Conservation (phyloP, 2,329 filamentous ascomycete genomes). For the Claviceps humidiphila region DNA sequence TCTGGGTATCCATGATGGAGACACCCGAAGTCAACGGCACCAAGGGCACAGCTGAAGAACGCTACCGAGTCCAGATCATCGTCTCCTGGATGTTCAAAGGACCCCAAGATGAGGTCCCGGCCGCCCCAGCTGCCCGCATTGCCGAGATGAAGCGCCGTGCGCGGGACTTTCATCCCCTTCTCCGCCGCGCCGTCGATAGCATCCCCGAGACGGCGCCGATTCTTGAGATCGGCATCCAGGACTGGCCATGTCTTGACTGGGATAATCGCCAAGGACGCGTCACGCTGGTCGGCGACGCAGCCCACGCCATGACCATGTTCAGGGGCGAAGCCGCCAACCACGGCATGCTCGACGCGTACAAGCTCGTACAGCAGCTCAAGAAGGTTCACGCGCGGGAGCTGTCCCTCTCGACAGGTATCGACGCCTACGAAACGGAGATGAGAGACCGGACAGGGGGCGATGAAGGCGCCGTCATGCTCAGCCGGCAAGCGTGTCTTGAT, state of each 20-base stretch:
- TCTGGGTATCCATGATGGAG: conserved; percentile 36
- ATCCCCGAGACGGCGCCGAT: conserved; percentile 28
- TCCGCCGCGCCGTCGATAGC: conserved; percentile 27
- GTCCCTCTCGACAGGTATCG: conserved; percentile 9
- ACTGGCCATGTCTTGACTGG: conserved; percentile 27
- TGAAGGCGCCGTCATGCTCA: conserved; percentile 17
- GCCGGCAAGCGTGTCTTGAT: conserved; percentile 20
- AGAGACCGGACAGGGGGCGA: conserved; percentile 12
- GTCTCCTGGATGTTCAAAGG: conserved; percentile 30
- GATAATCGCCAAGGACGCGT: conserved; percentile 28
- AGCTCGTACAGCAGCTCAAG: conserved; percentile 14
- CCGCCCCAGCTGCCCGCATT: conserved; percentile 18
- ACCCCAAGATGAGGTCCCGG: conserved; percentile 21
- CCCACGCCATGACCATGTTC: conserved; percentile 47
- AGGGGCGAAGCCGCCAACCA: conserved; percentile 27
- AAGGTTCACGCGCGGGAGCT: conserved; percentile 7
- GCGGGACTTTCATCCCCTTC: conserved; percentile 20
- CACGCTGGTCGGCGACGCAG: conserved; percentile 39
- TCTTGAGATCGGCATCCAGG: conserved; percentile 22
- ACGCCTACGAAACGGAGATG: conserved; percentile 19
- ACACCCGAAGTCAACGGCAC: conserved; percentile 25
- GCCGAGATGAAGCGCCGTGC: conserved; percentile 26
- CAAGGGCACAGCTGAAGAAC: conserved; percentile 16
- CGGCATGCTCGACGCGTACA: conserved; percentile 25
- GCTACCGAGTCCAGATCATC: conserved; percentile 30